Base-by-base conservation (phyloP, 2,329 filamentous ascomycete species). In the Orbilia blumenaviensis region DNA sequence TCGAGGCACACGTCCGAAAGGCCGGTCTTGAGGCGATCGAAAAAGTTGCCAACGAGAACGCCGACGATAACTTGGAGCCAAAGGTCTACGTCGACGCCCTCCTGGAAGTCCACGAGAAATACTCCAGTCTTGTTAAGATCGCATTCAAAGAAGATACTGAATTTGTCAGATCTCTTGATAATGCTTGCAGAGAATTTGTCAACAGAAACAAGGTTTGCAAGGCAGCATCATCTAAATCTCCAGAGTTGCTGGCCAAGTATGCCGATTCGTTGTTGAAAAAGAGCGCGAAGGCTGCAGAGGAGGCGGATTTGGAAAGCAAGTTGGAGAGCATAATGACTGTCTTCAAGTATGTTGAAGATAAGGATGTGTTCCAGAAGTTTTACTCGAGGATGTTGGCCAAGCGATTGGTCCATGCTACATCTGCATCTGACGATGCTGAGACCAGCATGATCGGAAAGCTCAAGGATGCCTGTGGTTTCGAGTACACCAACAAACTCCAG, bases 261-360 rank as follows among this genome's bases (percentile, higher is more conserved):
- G 92, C 94, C 32, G 95, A 99, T 82, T 90, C 93, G 8, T 85
- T 99, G 32, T 86, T 99, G 61, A 94, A 95, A 83, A 97, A 97
- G 86, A 94, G 92, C 79, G 92, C 91, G 29, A 96, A 94, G 80
- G 93, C 93, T 80, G 92, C 93, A 12, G 95, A 98, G 82, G 95
- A 99, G 82, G 91, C 92, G 32, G 94, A 99, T 81, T 87, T 98
- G 80, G 95, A 99, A 84, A 90, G 91, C 79, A 91, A 93, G 32
- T 86, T 98, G 29, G 89, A 89, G 18, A 92, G 97, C 83, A 95
- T 99, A 81, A 99, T 99, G 95, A 97, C 94, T 0, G 93, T 99
- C 66, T 99, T 99, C 88, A 98, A 98, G 85, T 99, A 99, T 84
- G 98, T 99, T 78, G 95, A 99, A 82, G 96, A 99, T 84, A 99